Evolutionary conservation across 495 filamentous ascomycete species (phyloP).

Genomic region (Daldinia caldariorum): DNA sequence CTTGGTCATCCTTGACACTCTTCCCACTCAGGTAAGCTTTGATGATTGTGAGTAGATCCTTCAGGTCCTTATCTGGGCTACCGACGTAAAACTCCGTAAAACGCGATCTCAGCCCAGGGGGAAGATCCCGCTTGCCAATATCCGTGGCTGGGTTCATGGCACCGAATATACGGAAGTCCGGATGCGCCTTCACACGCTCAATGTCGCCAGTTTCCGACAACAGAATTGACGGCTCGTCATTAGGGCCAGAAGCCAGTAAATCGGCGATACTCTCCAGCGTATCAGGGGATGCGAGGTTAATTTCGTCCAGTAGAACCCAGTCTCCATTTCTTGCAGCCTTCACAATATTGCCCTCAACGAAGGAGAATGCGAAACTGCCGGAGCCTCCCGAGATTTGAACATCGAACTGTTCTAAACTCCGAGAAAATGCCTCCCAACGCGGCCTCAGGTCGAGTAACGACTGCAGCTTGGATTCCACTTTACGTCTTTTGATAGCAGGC

Average conservation of each 20-base stretch:
- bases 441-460: conserved; percentile 66
- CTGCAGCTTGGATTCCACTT: conserved; percentile 75
- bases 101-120: conserved; percentile 80
- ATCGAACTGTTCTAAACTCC: conserved; percentile 81
- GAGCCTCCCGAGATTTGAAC: conserved; percentile 79
- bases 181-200: conserved; percentile 87
- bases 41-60: conserved; percentile 85
- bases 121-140: conserved; percentile 93
- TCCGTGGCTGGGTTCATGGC: conserved; percentile 99
- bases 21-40: conserved; percentile 81
- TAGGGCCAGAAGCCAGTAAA: conserved; percentile 74
- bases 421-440: conserved; percentile 82
- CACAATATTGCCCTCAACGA: conserved; percentile 94
- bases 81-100: conserved; percentile 96
- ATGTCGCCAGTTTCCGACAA: conserved; percentile 92
- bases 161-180: conserved; percentile 94
- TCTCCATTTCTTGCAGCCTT: conserved; percentile 92
- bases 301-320: conserved; percentile 98
- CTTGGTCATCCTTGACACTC: conserved; percentile 69
- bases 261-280: conserved; percentile 93
- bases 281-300: conserved; percentile 94
- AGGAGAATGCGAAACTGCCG: conserved; percentile 90
- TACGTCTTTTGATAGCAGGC: conserved; percentile 83
- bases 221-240: conserved; percentile 77
- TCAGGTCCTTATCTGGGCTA: conserved; percentile 83